Base-by-base conservation (phyloP, 164 flowering plant species). In the Nelumbo lutea region DNA sequence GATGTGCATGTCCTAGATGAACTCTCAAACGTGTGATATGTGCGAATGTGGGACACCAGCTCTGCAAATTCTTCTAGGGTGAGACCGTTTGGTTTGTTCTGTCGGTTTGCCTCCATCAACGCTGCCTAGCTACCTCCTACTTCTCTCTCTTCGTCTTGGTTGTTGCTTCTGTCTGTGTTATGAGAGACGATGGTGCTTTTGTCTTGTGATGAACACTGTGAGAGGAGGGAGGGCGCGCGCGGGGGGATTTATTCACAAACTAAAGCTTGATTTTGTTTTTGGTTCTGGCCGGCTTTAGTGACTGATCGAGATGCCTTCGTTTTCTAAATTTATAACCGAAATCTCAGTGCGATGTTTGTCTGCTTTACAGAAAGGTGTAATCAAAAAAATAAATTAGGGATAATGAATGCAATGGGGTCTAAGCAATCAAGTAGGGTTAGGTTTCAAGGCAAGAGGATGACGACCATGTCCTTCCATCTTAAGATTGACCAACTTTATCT, bases 71-170 rank as follows among this genome's bases (percentile, higher is more conserved):
- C 96, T 41, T 81, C 86, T 1, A 46, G 47, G 62, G 83, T 85
- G 56, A 89, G 84, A 47, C 86, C 88, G 45, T 72, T 65, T 14
- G 72, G 69, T 41, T 61, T 53, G 9, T 5, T 44, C 27, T 57
- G 39, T 14, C 50, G 61, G 55, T 67, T 59, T 3, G 74, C 57
- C 47, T 66, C 88, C 82, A 11, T 88, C 90, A 60, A 50, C 82
- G 87, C 58, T 66, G 75, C 67, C 87, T 83, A 55, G 87, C 96
- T 57, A 88, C 92, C 61, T 88, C 42, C 51, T 14, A n/a, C n/a
- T 59, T 60, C 14, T 5, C 9, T 4, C 48, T 46, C 48, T 7
- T 46, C 7, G 4, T 46, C 7, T 46, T 4, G 48, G 48, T 15
- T 43, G 85, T 76, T 4, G 48, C 7, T 46, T 46, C 5, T 46